Conservation (phyloP, 495 filamentous ascomycete genomes). For the Schizothecium vesticola region DNA sequence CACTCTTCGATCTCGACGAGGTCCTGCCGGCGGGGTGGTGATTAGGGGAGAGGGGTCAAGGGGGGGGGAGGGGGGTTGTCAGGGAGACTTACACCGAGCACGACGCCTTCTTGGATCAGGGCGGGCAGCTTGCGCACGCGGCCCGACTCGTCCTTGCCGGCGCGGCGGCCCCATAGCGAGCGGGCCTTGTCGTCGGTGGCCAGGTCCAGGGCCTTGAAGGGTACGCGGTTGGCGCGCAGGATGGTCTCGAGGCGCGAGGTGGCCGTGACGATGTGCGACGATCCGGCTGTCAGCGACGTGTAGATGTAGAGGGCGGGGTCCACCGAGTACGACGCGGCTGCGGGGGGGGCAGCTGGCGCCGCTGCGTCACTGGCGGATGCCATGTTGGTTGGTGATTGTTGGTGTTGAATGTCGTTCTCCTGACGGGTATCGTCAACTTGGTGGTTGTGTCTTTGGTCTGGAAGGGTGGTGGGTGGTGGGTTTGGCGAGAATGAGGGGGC, state of each 20-base stretch:
- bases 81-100: constrained; percentile 69
- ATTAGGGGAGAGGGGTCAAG: constrained; percentile 1
- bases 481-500: background rate
- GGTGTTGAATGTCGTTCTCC: background rate
- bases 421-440: background rate
- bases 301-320: constrained; percentile 87
- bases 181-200: constrained; percentile 88
- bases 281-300: constrained; percentile 91
- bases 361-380: constrained; percentile 41
- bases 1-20: constrained; percentile 93
- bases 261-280: constrained; percentile 92
- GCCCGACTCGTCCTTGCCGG: constrained; percentile 51
- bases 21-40: constrained; percentile 50
- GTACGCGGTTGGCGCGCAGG: constrained; percentile 88
- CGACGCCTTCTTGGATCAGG: constrained; percentile 77
- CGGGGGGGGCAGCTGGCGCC: constrained; percentile 10
- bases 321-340: constrained; percentile 51
- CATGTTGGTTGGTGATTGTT: constrained; percentile 28
- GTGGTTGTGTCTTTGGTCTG: constrained; percentile 4
- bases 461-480: background rate
- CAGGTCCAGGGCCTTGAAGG: constrained; percentile 86
- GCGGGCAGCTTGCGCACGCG: constrained; percentile 79
- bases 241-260: constrained; percentile 94
- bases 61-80: background rate
- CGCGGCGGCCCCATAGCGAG: constrained; percentile 82